Percentiles rank a stretch among this genome's conserved stretches.
Conservation (phyloP, 305 asterid genomes). For the Rubia balearica region DNA sequence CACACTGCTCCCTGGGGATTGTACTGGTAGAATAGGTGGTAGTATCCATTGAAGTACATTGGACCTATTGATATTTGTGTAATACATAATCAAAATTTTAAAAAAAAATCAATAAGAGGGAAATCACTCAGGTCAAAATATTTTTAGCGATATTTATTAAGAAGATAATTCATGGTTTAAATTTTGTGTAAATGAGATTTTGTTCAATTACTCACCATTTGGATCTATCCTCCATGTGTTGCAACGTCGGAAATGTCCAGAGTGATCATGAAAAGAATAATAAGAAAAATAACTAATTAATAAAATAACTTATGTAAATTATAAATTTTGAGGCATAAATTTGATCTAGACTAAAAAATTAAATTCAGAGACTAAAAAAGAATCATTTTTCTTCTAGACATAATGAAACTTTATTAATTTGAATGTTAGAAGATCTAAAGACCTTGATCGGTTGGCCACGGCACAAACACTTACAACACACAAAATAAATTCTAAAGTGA, state of each 20-base stretch:
- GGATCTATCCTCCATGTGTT: conserved; percentile 23
- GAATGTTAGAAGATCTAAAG: too few species aligned
- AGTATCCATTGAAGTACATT: conserved; percentile 34
- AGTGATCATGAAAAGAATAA: background rate
- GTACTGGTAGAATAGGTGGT: conserved; percentile 43
- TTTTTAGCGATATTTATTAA: background rate
- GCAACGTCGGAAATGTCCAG: background rate
- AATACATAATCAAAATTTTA: background rate
- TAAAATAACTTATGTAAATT: background rate
- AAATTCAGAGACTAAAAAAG: too few species aligned
- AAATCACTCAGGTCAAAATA: too few species aligned
- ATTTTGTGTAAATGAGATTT: background rate
- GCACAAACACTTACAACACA: too few species aligned
- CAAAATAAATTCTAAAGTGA: too few species aligned
- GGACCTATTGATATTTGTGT: conserved; percentile 22
- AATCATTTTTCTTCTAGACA: too few species aligned
- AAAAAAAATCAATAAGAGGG: too few species aligned
- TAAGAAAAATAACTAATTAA: background rate
- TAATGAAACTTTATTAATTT: too few species aligned
- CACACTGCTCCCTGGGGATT: conserved; percentile 38
- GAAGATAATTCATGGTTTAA: too few species aligned
- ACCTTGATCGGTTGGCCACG: too few species aligned
- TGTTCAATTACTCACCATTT: conserved; percentile 22
- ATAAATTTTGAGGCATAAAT: too few species aligned
- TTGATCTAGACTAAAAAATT: too few species aligned